These are phyloP conservation scores for Zea luxurians DNA, from an alignment of 176 grass and related monocot species.

Conservation along the genomic window DNA sequence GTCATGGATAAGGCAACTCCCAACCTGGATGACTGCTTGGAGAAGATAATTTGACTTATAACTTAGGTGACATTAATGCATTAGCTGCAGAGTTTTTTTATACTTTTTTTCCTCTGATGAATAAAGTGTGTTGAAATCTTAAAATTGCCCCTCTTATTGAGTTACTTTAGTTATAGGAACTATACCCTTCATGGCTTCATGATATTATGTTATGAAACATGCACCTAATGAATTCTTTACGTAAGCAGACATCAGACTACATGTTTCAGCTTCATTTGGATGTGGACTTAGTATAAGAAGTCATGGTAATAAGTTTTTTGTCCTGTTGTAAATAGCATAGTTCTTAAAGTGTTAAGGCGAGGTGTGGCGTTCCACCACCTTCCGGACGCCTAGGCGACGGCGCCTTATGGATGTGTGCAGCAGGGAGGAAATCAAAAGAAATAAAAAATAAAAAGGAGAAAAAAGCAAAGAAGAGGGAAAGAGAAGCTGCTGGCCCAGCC, in stretches of 20 bases:
- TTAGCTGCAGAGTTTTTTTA: background rate
- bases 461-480: too few relatives aligned
- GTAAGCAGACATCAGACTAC: background rate
- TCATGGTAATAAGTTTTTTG: background rate
- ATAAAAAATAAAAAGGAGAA: too few relatives aligned
- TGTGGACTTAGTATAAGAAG: background rate
- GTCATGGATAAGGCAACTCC: background rate
- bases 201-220: background rate
- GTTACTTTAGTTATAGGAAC: background rate
- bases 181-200: background rate
- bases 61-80: conserved; percentile 5
- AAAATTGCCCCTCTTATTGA: background rate
- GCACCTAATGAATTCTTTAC: background rate
- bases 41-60: conserved; percentile 8
- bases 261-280: background rate
- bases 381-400: too few relatives aligned
- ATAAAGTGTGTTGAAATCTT: background rate
- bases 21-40: background rate
- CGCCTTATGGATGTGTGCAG: too few relatives aligned
- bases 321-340: background rate
- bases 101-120: background rate
- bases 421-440: too few relatives aligned
- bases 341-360: too few relatives aligned
- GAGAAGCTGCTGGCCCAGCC: too few relatives aligned
- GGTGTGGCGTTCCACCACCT: too few relatives aligned